phyloP scores from a whole-genome alignment of 306 rosid species.

The Ammopiptanthus mongolicus region DNA sequence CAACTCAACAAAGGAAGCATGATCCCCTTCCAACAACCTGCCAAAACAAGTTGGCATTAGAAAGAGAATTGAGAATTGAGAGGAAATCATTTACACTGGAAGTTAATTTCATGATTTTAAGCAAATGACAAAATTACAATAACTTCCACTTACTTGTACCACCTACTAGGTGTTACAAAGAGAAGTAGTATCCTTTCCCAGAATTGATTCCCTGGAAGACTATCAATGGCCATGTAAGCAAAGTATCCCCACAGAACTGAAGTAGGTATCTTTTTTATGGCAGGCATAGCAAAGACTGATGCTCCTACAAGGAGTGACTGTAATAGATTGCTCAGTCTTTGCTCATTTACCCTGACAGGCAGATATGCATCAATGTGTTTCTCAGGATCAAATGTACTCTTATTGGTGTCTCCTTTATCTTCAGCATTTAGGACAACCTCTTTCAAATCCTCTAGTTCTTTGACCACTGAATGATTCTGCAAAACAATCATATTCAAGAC shows the following conservation, averaged over 20 bases:
- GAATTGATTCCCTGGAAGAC: constrained; percentile 91
- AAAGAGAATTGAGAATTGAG: neutral
- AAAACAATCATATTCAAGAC: constrained; percentile 17
- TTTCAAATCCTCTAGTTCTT: constrained; percentile 73
- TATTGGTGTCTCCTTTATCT: constrained; percentile 27
- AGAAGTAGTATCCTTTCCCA: constrained; percentile 77
- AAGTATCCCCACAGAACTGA: constrained; percentile 93
- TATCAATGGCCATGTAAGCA: constrained; percentile 89
- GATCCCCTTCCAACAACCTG: constrained; percentile 59
- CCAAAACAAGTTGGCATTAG: neutral
- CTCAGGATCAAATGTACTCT: constrained; percentile 59
- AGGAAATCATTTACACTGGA: neutral
- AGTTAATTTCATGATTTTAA: neutral
- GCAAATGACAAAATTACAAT: neutral
- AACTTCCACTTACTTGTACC: constrained; percentile 61
- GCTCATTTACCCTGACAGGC: constrained; percentile 87
- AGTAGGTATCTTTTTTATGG: constrained; percentile 69
- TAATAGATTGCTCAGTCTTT: constrained; percentile 78
- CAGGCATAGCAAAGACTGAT: constrained; percentile 67
- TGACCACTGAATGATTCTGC: constrained; percentile 47
- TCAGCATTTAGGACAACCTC: constrained; percentile 59
- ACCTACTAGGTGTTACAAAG: constrained; percentile 58
- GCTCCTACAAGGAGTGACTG: constrained; percentile 80
- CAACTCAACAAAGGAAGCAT: constrained; percentile 75
- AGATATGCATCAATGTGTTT: constrained; percentile 68